Conservation (phyloP, 768 basidiomycete species). For the Russula brevipes region DNA sequence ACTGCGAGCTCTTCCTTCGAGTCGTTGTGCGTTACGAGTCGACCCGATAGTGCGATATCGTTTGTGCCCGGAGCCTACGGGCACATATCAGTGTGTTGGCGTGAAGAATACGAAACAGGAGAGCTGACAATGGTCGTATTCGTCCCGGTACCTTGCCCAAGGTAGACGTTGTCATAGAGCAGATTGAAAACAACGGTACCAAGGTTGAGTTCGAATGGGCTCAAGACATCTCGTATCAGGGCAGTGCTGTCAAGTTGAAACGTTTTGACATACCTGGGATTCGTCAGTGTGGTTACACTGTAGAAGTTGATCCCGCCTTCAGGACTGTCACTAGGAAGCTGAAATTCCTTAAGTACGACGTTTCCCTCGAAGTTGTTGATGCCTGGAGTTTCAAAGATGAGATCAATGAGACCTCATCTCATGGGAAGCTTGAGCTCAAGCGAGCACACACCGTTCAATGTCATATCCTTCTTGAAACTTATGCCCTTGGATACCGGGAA, state of each 20-base stretch:
- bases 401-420: neutral
- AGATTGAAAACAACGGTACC: slow-evolving; percentile 63
- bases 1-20: slow-evolving; percentile 38
- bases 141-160: slow-evolving; percentile 51
- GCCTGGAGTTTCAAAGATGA: slow-evolving; percentile 34
- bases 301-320: slow-evolving; percentile 63
- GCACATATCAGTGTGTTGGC: neutral
- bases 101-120: slow-evolving; percentile 2
- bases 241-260: neutral
- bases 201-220: slow-evolving; percentile 64
- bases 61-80: slow-evolving; percentile 49
- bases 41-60: slow-evolving; percentile 53
- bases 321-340: slow-evolving; percentile 62
- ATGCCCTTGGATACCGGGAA: slow-evolving; percentile 65
- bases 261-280: slow-evolving; percentile 43
- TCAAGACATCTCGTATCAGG: slow-evolving; percentile 26
- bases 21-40: slow-evolving; percentile 49
- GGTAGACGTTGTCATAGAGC: slow-evolving; percentile 48
- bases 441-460: slow-evolving; percentile 45
- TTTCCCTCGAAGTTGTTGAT: slow-evolving; percentile 57
- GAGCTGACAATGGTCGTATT: slow-evolving; percentile 49
- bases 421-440: neutral
- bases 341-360: slow-evolving; percentile 52
- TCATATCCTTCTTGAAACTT: slow-evolving; percentile 56
- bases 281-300: slow-evolving; percentile 50